A percentile compares a stretch with the other conserved stretches of the same genome.
Evolutionary conservation across 345 rosid genomes (phyloP).

Genomic region (Cardamine resedifolia): DNA sequence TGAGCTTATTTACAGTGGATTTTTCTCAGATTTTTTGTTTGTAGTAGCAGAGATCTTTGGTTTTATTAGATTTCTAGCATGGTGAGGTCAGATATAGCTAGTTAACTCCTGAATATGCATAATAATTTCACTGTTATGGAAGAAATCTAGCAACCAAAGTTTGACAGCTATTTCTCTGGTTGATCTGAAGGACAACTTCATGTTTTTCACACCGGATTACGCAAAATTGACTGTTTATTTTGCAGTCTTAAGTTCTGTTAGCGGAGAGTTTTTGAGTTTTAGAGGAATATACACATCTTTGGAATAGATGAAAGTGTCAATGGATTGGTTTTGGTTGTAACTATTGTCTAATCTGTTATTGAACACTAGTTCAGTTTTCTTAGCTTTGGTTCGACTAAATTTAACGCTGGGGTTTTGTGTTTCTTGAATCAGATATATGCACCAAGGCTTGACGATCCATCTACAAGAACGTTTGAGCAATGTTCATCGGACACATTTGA

Average conservation of each 20-base stretch:
- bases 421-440: slow-evolving; percentile 59
- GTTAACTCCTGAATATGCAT: background rate
- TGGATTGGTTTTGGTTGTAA: slow-evolving; percentile 9
- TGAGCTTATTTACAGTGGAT: background rate
- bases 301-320: background rate
- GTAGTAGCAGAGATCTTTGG: slow-evolving; percentile 3
- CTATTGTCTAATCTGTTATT: background rate
- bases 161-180: background rate
- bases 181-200: background rate
- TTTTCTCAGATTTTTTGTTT: background rate
- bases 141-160: background rate
- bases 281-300: background rate
- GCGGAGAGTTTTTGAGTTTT: background rate
- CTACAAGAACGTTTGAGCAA: slow-evolving; percentile 55
- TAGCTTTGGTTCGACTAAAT: background rate
- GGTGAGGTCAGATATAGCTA: background rate
- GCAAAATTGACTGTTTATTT: background rate
- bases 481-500: slow-evolving; percentile 80
- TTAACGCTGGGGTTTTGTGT: background rate
- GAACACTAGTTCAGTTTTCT: background rate
- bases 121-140: background rate
- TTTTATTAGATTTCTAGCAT: slow-evolving; percentile 3
- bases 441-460: slow-evolving; percentile 76
- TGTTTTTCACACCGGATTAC: background rate
- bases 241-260: background rate